Evolutionary conservation across 441 rosid species (phyloP).

Genomic region (Gossypium laxum): DNA sequence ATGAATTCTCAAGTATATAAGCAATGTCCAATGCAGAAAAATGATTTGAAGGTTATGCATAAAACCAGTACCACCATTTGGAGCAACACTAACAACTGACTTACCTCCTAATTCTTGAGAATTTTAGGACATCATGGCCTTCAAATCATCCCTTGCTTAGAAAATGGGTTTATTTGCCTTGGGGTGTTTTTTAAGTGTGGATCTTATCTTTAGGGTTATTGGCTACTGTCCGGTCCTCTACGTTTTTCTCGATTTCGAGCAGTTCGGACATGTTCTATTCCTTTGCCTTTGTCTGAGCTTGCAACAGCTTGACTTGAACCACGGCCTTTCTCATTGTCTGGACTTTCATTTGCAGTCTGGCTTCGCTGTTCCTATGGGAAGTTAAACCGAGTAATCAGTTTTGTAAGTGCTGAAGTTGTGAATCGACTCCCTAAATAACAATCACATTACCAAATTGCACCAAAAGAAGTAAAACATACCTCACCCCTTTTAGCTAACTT

Average conservation of each 20-base stretch:
- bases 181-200: background rate
- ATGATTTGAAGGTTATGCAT: background rate
- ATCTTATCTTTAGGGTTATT: conserved; percentile 15
- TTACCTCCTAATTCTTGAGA: background rate
- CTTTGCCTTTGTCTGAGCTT: conserved; percentile 22
- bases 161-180: conserved; percentile 14
- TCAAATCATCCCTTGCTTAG: conserved; percentile 38
- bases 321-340: conserved; percentile 43
- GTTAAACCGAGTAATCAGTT: conserved; percentile 63
- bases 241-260: conserved; percentile 20
- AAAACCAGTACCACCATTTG: conserved; percentile 21
- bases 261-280: conserved; percentile 19
- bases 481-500: conserved; percentile 52
- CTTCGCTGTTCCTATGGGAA: conserved; percentile 73
- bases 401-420: conserved; percentile 56
- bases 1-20: background rate
- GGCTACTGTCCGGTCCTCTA: conserved; percentile 23
- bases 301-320: conserved; percentile 21
- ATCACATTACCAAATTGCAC: background rate
- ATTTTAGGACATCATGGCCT: background rate
- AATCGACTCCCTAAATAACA: conserved; percentile 35
- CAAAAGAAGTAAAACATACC: conserved; percentile 33
- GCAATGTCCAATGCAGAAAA: background rate
- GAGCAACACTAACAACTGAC: background rate
- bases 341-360: conserved; percentile 58